Conservation (phyloP, 352 stramenopile species). For the Pythium insidiosum region DNA sequence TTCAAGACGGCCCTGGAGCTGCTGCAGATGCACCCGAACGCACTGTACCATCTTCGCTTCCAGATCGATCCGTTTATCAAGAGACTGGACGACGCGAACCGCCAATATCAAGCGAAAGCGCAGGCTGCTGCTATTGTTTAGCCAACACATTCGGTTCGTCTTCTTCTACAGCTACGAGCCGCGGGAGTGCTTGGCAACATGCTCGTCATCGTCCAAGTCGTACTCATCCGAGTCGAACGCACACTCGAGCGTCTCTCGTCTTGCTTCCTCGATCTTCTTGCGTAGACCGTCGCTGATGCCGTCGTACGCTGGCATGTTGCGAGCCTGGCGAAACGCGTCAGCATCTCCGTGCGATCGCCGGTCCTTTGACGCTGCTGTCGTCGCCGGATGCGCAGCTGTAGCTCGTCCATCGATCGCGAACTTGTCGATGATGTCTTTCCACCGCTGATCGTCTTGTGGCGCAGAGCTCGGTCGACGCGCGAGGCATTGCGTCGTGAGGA, state of each 20-base stretch:
- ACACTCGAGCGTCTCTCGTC: constrained; percentile 24
- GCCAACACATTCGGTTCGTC: neutral
- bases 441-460: neutral
- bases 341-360: neutral
- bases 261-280: constrained; percentile 20
- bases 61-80: constrained; percentile 32
- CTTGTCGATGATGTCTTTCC: neutral
- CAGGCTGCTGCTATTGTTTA: constrained; percentile 15
- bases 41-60: constrained; percentile 34
- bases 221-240: constrained; percentile 21
- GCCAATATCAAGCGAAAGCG: constrained; percentile 31
- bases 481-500: neutral
- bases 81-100: constrained; percentile 37
- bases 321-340: neutral
- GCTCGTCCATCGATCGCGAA: neutral
- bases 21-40: constrained; percentile 31
- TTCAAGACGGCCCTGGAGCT: constrained; percentile 28
- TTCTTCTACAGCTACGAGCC: too few species aligned
- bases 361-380: constrained; percentile 1
- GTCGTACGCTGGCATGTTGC: neutral
- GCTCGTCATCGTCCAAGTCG: constrained; percentile 8
- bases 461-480: neutral
- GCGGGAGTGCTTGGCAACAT: too few species aligned
- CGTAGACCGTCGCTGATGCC: constrained; percentile 5
- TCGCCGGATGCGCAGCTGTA: neutral